A percentile compares a stretch with the other conserved stretches of the same genome.
phyloP scores from a whole-genome alignment of 371 early-diverging fungal genomes.

The Syncephalastrum monosporum region DNA sequence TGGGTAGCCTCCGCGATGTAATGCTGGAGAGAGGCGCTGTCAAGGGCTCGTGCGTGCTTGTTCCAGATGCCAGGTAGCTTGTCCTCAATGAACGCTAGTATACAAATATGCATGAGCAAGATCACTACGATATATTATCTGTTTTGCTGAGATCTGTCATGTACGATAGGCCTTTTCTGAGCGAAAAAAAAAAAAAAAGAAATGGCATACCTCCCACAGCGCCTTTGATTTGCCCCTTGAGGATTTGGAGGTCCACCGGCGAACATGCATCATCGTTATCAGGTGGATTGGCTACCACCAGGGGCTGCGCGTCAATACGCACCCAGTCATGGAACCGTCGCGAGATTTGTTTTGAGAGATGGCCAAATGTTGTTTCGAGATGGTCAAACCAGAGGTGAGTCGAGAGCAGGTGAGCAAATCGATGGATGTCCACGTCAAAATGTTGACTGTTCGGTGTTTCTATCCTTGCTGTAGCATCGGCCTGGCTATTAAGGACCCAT shows the following conservation, averaged over 20 bases:
- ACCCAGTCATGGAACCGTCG: slow-evolving; percentile 24
- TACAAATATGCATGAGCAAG: slow-evolving; percentile 3
- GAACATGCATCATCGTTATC: slow-evolving; percentile 7
- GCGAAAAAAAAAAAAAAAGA: too few relatives aligned
- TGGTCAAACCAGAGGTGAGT: slow-evolving; percentile 27
- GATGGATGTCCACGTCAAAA: slow-evolving; percentile 18
- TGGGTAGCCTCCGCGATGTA: slow-evolving; percentile 6
- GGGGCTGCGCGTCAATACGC: slow-evolving; percentile 16
- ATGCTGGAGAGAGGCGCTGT: slow-evolving; percentile 14
- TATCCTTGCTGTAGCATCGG: too few relatives aligned
- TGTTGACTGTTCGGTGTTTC: too few relatives aligned
- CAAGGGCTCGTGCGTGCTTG: slow-evolving; percentile 19
- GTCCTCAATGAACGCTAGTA: slow-evolving; percentile 31
- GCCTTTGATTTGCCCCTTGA: slow-evolving; percentile 28
- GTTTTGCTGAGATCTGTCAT: too few relatives aligned
- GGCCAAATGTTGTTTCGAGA: slow-evolving; percentile 21
- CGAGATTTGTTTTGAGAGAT: slow-evolving; percentile 26
- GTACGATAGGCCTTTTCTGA: background rate
- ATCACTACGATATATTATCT: too few relatives aligned
- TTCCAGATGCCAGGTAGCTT: slow-evolving; percentile 33
- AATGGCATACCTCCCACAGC: slow-evolving; percentile 27
- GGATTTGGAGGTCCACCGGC: slow-evolving; percentile 23
- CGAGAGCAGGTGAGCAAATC: slow-evolving; percentile 23
- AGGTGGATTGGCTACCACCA: background rate
- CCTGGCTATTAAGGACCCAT: too few relatives aligned